Conservation (phyloP, 306 rosid species). For the Prunus kanzakura region DNA sequence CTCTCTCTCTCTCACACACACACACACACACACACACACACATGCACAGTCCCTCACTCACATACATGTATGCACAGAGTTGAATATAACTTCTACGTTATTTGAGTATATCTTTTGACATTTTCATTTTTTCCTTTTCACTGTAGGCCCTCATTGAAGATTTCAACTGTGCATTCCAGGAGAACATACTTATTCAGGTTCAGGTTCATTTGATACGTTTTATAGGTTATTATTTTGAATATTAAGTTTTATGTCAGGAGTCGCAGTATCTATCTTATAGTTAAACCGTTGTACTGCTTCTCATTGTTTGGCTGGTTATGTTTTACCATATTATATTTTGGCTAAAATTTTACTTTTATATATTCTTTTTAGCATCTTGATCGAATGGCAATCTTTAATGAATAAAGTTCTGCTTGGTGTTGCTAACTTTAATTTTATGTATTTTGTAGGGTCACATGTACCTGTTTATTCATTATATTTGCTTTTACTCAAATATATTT, state of each 20-base stretch:
- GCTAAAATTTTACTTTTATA: background rate
- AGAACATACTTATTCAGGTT: slow-evolving; percentile 83
- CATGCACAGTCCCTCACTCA: background rate
- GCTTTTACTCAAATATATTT: slow-evolving; percentile 95
- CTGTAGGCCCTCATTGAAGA: slow-evolving; percentile 85
- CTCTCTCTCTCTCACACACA: too few species aligned
- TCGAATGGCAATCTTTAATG: slow-evolving; percentile 8
- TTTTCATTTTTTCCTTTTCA: slow-evolving; percentile 4
- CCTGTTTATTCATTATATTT: slow-evolving; percentile 67
- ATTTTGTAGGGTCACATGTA: slow-evolving; percentile 91
- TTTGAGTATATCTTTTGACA: slow-evolving; percentile 1
- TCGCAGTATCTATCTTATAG: slow-evolving; percentile 7
- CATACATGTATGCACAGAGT: background rate
- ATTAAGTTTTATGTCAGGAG: slow-evolving; percentile 1
- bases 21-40: too few species aligned
- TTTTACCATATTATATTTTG: background rate
- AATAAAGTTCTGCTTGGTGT: slow-evolving; percentile 20
- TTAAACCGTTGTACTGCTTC: slow-evolving; percentile 11
- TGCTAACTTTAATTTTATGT: slow-evolving; percentile 30
- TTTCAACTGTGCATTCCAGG: slow-evolving; percentile 95
- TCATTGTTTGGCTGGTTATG: slow-evolving; percentile 8
- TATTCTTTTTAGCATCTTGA: background rate
- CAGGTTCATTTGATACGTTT: slow-evolving; percentile 29
- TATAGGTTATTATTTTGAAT: background rate
- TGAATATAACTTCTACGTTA: background rate